A percentile compares a stretch with the other conserved stretches of the same genome.
phyloP scores from a whole-genome alignment of 768 basidiomycete genomes.

The Ramaria rubella region DNA sequence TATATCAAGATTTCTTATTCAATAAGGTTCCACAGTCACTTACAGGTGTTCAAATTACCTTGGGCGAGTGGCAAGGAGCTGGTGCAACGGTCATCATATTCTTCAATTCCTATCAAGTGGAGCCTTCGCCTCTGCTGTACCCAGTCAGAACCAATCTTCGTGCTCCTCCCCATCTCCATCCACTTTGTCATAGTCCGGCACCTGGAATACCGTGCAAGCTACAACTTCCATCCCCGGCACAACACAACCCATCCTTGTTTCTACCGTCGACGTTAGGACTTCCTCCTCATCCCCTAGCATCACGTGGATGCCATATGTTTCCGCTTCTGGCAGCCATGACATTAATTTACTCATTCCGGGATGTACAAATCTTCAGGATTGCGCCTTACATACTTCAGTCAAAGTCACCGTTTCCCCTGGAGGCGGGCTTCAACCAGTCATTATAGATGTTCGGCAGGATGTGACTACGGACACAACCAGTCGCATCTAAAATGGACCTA shows the following conservation, averaged over 20 bases:
- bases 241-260: constrained; percentile 62
- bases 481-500: constrained; percentile 73
- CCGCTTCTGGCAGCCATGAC: constrained; percentile 78
- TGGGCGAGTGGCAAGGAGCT: constrained; percentile 67
- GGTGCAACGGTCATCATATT: constrained; percentile 80
- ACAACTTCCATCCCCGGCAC: constrained; percentile 78
- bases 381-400: constrained; percentile 72
- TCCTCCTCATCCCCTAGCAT: constrained; percentile 63
- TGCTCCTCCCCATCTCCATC: constrained; percentile 78
- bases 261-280: constrained; percentile 60
- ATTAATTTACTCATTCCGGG: constrained; percentile 84
- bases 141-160: constrained; percentile 51
- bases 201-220: constrained; percentile 59
- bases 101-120: constrained; percentile 91
- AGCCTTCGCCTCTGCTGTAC: constrained; percentile 75
- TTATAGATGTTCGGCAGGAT: constrained; percentile 69
- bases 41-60: constrained; percentile 83
- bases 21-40: constrained; percentile 45
- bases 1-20: constrained; percentile 95
- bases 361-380: constrained; percentile 75
- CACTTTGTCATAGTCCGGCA: constrained; percentile 56
- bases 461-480: constrained; percentile 54
- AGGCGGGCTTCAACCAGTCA: constrained; percentile 52
- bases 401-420: constrained; percentile 79
- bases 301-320: constrained; percentile 91